These are phyloP conservation scores for Torulaspora microellipsoides DNA, from an alignment of 805 yeast genomes.

Conservation along the genomic window DNA sequence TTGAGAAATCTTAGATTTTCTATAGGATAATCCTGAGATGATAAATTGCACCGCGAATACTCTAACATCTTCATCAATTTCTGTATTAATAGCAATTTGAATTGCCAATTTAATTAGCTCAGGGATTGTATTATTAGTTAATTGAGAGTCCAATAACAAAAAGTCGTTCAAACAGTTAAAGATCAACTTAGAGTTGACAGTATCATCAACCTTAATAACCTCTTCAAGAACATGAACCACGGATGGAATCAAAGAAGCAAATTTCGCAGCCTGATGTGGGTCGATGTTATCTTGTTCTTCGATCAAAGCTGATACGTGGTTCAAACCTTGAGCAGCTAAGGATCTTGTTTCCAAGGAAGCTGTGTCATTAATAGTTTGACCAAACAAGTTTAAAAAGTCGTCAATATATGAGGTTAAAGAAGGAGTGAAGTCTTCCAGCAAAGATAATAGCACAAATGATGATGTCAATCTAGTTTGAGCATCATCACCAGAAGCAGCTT, in stretches of 20 bases:
- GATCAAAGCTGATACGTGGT: slow-evolving; percentile 55
- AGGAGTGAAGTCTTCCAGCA: slow-evolving; percentile 67
- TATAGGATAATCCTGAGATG: slow-evolving; percentile 69
- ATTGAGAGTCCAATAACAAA: slow-evolving; percentile 66
- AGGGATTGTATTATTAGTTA: slow-evolving; percentile 70
- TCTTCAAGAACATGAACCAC: slow-evolving; percentile 79
- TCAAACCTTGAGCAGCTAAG: slow-evolving; percentile 76
- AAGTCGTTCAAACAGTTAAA: slow-evolving; percentile 84
- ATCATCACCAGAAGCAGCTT: slow-evolving; percentile 54
- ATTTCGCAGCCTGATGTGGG: slow-evolving; percentile 47
- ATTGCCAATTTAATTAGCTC: slow-evolving; percentile 67
- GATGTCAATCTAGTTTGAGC: slow-evolving; percentile 73
- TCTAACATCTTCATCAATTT: slow-evolving; percentile 76
- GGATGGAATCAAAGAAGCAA: slow-evolving; percentile 65
- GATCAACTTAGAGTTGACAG: slow-evolving; percentile 63
- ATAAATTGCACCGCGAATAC: slow-evolving; percentile 80
- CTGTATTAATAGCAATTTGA: slow-evolving; percentile 63
- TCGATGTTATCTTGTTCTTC: slow-evolving; percentile 53
- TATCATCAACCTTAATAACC: slow-evolving; percentile 65
- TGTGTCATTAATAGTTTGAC: slow-evolving; percentile 59
- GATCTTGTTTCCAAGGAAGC: slow-evolving; percentile 71
- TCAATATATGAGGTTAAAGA: slow-evolving; percentile 53
- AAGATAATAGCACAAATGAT: slow-evolving; percentile 68
- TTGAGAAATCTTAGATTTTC: slow-evolving; percentile 73
- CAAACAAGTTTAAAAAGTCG: slow-evolving; percentile 68